Evolutionary conservation across 2,329 filamentous ascomycete species (phyloP).

Genomic region (Thielaviopsis musarum): DNA sequence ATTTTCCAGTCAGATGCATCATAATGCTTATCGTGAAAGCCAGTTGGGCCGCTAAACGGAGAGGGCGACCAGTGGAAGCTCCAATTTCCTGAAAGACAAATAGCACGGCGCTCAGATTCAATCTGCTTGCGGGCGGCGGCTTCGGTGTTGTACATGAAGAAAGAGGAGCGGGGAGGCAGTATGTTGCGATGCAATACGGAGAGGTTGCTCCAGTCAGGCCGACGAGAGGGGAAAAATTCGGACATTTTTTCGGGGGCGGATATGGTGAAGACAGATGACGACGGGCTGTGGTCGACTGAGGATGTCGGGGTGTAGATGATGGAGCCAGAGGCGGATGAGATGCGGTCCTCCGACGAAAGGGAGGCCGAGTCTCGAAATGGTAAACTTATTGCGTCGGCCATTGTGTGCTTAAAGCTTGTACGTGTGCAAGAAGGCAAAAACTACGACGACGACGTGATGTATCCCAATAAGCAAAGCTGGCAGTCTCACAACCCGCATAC

Average conservation of each 20-base stretch:
- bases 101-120: not conserved
- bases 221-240: not conserved
- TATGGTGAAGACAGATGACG: not conserved
- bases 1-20: conserved; percentile 25
- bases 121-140: conserved; percentile 29
- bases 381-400: too few relatives aligned
- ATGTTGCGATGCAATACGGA: conserved; percentile 42
- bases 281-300: too few relatives aligned
- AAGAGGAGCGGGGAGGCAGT: conserved; percentile 38
- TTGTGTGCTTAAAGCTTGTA: not conserved
- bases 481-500: too few relatives aligned
- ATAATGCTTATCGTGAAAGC: conserved; percentile 23
- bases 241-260: not conserved
- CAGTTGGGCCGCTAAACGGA: conserved; percentile 27
- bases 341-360: too few relatives aligned
- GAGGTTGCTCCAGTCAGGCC: conserved; percentile 47
- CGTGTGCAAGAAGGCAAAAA: too few relatives aligned
- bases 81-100: conserved; percentile 34
- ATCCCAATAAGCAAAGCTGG: too few relatives aligned
- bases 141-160: conserved; percentile 34
- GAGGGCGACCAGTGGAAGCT: conserved; percentile 31
- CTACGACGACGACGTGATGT: too few relatives aligned
- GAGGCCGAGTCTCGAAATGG: too few relatives aligned
- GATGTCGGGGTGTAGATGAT: not conserved
- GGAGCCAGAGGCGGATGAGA: too few relatives aligned